phyloP scores from a whole-genome alignment of 1,284 basidiomycete species.

The Caloboletus firmus region DNA sequence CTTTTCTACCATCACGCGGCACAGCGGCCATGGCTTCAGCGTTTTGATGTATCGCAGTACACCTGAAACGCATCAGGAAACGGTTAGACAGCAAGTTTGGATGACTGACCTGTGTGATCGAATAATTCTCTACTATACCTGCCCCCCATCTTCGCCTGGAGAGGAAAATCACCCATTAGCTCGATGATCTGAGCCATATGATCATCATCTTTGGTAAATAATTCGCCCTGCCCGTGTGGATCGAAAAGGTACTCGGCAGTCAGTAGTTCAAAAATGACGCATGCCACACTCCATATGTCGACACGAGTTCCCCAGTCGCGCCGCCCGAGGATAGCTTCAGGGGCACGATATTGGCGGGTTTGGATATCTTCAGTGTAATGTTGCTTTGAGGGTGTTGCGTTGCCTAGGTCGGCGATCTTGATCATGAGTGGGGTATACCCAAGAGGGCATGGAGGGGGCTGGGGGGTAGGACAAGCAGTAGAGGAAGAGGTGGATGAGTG shows the following conservation, averaged over 20 bases:
- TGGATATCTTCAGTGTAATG: constrained; percentile 95
- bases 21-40: constrained; percentile 82
- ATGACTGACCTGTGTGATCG: constrained; percentile 64
- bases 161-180: constrained; percentile 72
- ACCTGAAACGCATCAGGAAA: constrained; percentile 36
- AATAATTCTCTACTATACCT: constrained; percentile 84
- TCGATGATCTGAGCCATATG: constrained; percentile 94
- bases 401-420: constrained; percentile 91
- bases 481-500: constrained; percentile 26
- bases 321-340: constrained; percentile 86
- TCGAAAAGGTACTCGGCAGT: constrained; percentile 89
- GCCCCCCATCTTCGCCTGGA: constrained; percentile 78
- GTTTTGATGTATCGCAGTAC: constrained; percentile 75
- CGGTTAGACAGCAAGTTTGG: background rate
- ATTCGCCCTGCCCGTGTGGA: constrained; percentile 78
- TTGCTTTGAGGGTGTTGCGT: constrained; percentile 78
- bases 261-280: constrained; percentile 83
- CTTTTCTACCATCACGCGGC: constrained; percentile 82
- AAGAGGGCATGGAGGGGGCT: constrained; percentile 24
- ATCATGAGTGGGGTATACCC: constrained; percentile 62
- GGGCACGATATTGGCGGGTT: constrained; percentile 89
- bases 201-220: constrained; percentile 92
- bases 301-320: constrained; percentile 84
- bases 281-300: constrained; percentile 89
- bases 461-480: constrained; percentile 27